Evolutionary conservation across 768 basidiomycete genomes (phyloP), one percentile per base, ranked within the genome.

Genomic region (Hirschioporus abietinus): DNA sequence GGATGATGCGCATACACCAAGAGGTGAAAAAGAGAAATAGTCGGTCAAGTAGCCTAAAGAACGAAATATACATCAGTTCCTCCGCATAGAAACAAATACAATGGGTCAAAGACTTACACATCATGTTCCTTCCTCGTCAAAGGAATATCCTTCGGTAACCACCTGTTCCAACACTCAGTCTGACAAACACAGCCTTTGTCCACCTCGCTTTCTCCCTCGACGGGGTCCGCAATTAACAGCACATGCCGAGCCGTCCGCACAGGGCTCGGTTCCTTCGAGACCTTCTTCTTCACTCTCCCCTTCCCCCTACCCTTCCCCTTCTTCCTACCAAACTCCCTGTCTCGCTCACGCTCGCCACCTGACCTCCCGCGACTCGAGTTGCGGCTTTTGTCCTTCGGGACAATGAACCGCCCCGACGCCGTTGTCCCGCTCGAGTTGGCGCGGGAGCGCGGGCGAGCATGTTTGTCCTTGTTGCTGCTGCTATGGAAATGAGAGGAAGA

Each of bases 1-100:
- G 83, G 2, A 84, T 78, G 62, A 84, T 78, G 6, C 83, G 78
- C 8, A 83, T 70, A 68, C 82, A 83, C 83, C 83, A 85, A 4
- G 81, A 80, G 8, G 79, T 80, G 71, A 79, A 79, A 72, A 82
- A 82, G 70, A 81, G 82, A 77, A 85, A 83, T 5, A 80, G 65
- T 17, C 82, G 76, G 65, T 83, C 80, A 58, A 85, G 78, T 0
- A 83, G 72, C 65, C 82, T 82, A 65, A 12, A 15, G 3, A 12
- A 52, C 42, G 12, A 6, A 15, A 52, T 52, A 15, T 15, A 6
- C 15, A 5, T 30, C 4, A 30, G 30, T 30, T 30, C 2, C 30
- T 15, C 4, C 12, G 12, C 20, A 52, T 15, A n/a, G n/a, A n/a
- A 52, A 52, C 42, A 52, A 52, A 15, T 2, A 3, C 20, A 52